These are phyloP conservation scores for Acanthamoeba castellanii DNA, from an alignment of 208 protist genomes.

Conservation along the genomic window DNA sequence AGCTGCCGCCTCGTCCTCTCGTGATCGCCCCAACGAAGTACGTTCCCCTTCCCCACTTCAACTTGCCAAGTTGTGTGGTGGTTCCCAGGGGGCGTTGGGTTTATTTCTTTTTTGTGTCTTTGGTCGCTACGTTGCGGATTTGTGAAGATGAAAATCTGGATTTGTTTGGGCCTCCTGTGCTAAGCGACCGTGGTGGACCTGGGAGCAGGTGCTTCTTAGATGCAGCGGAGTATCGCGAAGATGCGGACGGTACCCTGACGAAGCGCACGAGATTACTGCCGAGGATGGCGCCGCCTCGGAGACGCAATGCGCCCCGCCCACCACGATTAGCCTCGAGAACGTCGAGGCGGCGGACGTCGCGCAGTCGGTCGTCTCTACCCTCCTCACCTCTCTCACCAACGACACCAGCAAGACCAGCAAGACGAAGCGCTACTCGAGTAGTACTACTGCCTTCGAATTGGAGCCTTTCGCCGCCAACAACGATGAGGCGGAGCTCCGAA, in stretches of 20 bases:
- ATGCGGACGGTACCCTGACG: neutral
- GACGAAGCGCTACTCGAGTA: neutral
- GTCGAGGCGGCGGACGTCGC: neutral
- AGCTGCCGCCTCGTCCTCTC: neutral
- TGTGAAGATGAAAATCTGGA: no score
- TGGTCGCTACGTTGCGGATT: no score
- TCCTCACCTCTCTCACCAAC: conserved; percentile 45
- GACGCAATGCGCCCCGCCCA: neutral
- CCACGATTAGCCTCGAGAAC: neutral
- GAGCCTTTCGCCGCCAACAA: neutral
- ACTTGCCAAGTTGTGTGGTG: no score
- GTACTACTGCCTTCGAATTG: neutral
- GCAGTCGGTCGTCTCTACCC: neutral
- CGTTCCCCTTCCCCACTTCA: neutral
- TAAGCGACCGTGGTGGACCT: neutral
- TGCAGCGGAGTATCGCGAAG: neutral
- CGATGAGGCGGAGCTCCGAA: neutral
- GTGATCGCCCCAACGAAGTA: neutral
- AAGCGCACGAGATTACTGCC: neutral
- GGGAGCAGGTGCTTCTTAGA: neutral
- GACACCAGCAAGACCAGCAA: neutral
- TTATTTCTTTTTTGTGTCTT: neutral
- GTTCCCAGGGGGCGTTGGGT: no score
- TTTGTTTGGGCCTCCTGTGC: no score
- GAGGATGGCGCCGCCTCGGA: neutral